phyloP scores from a whole-genome alignment of 768 basidiomycete genomes.

The Panaeolus papilionaceus region DNA sequence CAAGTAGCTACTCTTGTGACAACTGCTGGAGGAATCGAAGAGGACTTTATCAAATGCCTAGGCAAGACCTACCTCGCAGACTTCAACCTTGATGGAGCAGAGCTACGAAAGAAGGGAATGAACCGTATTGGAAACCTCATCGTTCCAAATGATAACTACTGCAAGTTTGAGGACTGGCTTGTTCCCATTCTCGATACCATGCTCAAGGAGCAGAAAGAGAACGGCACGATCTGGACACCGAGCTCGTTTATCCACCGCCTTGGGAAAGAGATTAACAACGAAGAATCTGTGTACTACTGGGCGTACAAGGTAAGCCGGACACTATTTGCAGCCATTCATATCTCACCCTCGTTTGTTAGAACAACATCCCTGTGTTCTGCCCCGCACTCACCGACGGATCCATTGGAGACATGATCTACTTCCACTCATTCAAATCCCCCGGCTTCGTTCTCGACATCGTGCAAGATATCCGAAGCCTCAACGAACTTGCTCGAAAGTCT shows the following conservation, averaged over 20 bases:
- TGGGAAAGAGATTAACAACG: conserved; percentile 97
- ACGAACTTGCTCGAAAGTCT: conserved; percentile 87
- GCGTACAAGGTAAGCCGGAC: conserved; percentile 81
- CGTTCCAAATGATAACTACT: conserved; percentile 98
- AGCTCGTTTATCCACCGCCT: conserved; percentile 90
- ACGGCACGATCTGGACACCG: conserved; percentile 85
- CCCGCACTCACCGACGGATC: conserved; percentile 98
- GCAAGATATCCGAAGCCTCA: conserved; percentile 88
- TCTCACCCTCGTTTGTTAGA: conserved; percentile 57
- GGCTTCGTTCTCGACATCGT: conserved; percentile 93
- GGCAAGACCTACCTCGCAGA: conserved; percentile 96
- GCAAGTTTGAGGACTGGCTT: conserved; percentile 99
- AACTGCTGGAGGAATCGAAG: conserved; percentile 97
- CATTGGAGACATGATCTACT: conserved; percentile 98
- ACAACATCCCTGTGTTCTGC: conserved; percentile 98
- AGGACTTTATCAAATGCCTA: conserved; percentile 98
- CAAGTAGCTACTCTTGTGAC: conserved; percentile 92
- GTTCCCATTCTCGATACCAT: conserved; percentile 90
- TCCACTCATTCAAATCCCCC: conserved; percentile 91
- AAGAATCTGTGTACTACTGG: conserved; percentile 99
- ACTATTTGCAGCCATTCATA: conserved; percentile 1
- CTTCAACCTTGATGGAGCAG: conserved; percentile 91
- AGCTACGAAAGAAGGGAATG: conserved; percentile 87
- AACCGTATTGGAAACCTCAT: conserved; percentile 97
- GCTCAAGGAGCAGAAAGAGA: conserved; percentile 84